Base-by-base conservation (phyloP, 169 alveolate genomes). In the Cystoisospora suis region DNA sequence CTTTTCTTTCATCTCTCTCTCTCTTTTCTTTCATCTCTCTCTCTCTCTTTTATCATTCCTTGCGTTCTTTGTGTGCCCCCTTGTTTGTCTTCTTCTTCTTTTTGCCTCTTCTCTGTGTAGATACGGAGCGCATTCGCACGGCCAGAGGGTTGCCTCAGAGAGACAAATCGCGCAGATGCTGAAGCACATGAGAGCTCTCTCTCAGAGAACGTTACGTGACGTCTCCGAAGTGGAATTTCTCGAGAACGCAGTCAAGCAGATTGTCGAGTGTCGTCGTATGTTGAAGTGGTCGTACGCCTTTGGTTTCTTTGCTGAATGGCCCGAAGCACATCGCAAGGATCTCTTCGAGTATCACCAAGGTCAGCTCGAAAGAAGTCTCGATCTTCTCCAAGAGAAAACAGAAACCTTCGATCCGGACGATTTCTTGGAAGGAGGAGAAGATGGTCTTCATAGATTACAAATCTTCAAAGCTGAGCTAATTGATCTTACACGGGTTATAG, bases 271-370 rank as follows among this genome's bases (percentile, higher is more conserved):
- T 47, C 80, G 93, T 38, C 89, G 89, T 20, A 86, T 90, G 75
- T 86, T 90, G 75, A 90, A 90, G 80, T 90, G 91, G 91, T 72
- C 94, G 45, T 90, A 90, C 47, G 94, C 94, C n/a, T 83, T 81
- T 27, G 91, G 85, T 27, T 90, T 75, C 79, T 90, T 75, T 36
- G 88, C 90, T 1, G 89, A 86, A 27, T 59, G 46, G 34, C 83
- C 70, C 27, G 79, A 58, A 32, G 53, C 38, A 23, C 81, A 58
- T 42, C 90, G 81, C 53, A 89, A 89, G 40, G 80, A 59, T 38
- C 90, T 90, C 40, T 90, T 90, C 70, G 94, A 85, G 86, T 90
- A 81, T 61, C 94, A 90, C n/a, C 94, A 90, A 46, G 91, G 91
- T 17, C 91, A 83, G 45, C 88, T 90, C 75, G 93, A 90, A 59